Percentiles rank a stretch among this genome's conserved stretches.
Evolutionary conservation across 768 basidiomycete species (phyloP).

Genomic region (Rubroboletus satanas): DNA sequence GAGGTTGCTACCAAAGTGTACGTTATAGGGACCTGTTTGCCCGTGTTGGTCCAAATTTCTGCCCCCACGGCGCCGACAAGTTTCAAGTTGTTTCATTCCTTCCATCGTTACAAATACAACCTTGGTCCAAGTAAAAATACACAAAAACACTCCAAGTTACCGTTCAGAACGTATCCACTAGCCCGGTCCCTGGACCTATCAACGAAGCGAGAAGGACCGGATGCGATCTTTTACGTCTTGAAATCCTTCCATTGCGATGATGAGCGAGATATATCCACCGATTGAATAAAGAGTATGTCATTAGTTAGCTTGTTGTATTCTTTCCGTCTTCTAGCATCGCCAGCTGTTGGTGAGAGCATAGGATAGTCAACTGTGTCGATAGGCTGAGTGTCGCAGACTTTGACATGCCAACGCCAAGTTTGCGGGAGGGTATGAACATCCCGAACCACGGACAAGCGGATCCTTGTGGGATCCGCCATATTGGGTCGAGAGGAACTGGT

Average conservation of each 20-base stretch:
- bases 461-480: conserved; percentile 8
- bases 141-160: conserved; percentile 4
- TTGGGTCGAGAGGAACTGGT: conserved; percentile 20
- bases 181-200: not conserved
- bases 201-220: conserved; percentile 13
- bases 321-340: not conserved
- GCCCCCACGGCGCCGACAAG: not conserved
- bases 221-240: conserved; percentile 8
- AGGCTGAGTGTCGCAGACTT: conserved; percentile 7
- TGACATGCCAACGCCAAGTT: conserved; percentile 14
- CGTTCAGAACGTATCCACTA: conserved; percentile 3
- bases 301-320: conserved; percentile 9
- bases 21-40: conserved; percentile 17
- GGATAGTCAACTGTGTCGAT: conserved; percentile 6
- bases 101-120: conserved; percentile 22
- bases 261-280: conserved; percentile 15
- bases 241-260: conserved; percentile 9
- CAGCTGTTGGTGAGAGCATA: not conserved
- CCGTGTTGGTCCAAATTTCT: conserved; percentile 17
- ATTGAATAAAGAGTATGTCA: conserved; percentile 16
- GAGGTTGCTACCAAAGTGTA: not conserved
- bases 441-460: conserved; percentile 1
- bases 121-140: conserved; percentile 20
- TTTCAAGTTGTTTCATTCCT: conserved; percentile 2
- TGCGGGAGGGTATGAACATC: conserved; percentile 10